Evolutionary conservation across 2,329 filamentous ascomycete species (phyloP), one percentile per base, ranked within the genome.

Genomic region (Aureobasidium melanogenum): DNA sequence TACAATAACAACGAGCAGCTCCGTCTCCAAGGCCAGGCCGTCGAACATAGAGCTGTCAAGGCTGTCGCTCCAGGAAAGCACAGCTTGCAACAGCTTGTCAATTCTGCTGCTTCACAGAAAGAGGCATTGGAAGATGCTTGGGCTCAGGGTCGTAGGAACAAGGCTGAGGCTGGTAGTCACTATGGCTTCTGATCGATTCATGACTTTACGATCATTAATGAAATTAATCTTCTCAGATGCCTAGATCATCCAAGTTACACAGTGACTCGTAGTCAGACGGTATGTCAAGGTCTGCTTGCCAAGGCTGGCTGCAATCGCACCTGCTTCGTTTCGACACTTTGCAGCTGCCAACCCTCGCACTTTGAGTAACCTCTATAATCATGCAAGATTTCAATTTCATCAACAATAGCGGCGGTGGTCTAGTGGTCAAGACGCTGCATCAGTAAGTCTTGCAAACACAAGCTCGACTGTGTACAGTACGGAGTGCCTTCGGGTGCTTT

Each of bases 81-180:
- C 75, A 95, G 84, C 69, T 79, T 97, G 72, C 86, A 87, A 70
- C 91, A 96, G 77, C 80, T 97, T 67, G 88, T 97, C 66, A 91
- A 85, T 73, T 88, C 88, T 64, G 92, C 89, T 28, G 85, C 85
- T 66, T 89, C 81, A 64, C 91, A 97, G 75, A 86, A 86, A 70
- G 91, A 96, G 12, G 91, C 91, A 2, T 77, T 97, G 66, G 91
- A 97, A 75, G 93, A 97, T 70, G 92, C 89, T 71, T 97, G 96
- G 77, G 91, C 91, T 22, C 80, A 86, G 66, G 89, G 91, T 6
- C 86, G 84, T 76, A 84, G 82, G 68, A 94, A 92, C 69, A 86
- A 89, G 73, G 87, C 84, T 68, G 91, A 96, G 72, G 90, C 90
- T n/a, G 44, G 44, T 47, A 44, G 41, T 22, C 41, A 44, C 17